Percentiles rank a stretch among this genome's conserved stretches.
phyloP scores from a whole-genome alignment of 2,329 filamentous ascomycete species.

The Talaromyces pinophilus region DNA sequence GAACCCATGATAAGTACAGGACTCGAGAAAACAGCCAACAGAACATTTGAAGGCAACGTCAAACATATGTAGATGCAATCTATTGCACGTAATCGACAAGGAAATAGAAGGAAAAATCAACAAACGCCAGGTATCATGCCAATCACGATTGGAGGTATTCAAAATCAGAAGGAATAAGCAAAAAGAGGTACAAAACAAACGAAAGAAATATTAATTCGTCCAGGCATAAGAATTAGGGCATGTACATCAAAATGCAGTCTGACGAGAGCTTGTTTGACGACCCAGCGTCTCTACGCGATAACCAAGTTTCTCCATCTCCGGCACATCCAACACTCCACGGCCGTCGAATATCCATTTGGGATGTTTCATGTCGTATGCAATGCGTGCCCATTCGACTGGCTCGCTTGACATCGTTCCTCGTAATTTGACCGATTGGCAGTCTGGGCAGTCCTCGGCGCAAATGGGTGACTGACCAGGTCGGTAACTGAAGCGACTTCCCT shows the following conservation, averaged over 20 bases:
- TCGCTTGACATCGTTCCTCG: conserved; percentile 28
- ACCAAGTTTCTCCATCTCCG: conserved; percentile 39
- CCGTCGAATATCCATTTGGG: conserved; percentile 56
- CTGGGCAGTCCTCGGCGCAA: conserved; percentile 32
- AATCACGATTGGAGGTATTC: conserved; percentile 9
- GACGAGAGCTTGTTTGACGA: conserved; percentile 21
- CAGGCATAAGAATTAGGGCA: conserved; percentile 17
- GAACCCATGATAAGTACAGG: neutral
- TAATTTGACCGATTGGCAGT: conserved; percentile 29
- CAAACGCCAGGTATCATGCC: conserved; percentile 24
- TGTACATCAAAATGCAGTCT: conserved; percentile 19
- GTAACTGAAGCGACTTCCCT: conserved; percentile 26
- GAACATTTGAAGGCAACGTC: neutral
- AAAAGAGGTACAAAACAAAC: neutral
- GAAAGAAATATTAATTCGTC: conserved; percentile 12
- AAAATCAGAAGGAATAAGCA: neutral
- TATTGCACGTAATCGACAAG: neutral
- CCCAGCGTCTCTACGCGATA: conserved; percentile 36
- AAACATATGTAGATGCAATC: neutral
- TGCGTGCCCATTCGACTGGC: conserved; percentile 49
- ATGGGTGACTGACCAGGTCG: conserved; percentile 27
- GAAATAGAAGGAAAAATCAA: neutral
- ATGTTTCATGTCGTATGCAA: conserved; percentile 48
- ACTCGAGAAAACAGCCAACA: neutral
- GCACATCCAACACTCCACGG: conserved; percentile 38